Evolutionary conservation across 371 early-diverging fungal species (phyloP).

Genomic region (Neoconidiobolus thromboides): DNA sequence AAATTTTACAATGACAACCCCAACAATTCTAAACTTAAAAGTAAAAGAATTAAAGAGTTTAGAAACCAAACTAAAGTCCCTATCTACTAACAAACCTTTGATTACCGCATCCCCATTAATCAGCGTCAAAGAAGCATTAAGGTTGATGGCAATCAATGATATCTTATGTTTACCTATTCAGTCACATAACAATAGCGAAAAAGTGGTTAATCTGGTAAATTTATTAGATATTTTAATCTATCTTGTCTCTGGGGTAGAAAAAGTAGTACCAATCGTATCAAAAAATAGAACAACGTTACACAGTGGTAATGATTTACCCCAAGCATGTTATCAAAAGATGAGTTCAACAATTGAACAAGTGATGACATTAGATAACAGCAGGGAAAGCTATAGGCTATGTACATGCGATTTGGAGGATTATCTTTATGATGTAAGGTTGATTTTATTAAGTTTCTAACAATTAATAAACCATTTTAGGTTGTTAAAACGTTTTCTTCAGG

Average conservation of each 20-base stretch:
- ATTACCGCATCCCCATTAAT: not conserved
- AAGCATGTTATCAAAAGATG: slow-evolving; percentile 8
- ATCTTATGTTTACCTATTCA: slow-evolving; percentile 35
- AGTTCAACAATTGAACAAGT: slow-evolving; percentile 28
- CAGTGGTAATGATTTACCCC: not conserved
- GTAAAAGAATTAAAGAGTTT: too few relatives aligned
- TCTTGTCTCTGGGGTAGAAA: slow-evolving; percentile 10
- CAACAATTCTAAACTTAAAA: too few relatives aligned
- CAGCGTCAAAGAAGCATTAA: slow-evolving; percentile 1
- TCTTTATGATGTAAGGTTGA: not conserved
- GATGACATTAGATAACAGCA: slow-evolving; percentile 27
- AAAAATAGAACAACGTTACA: not conserved
- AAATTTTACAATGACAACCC: too few relatives aligned
- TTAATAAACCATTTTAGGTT: not conserved
- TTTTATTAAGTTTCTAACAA: not conserved
- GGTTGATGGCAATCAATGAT: slow-evolving; percentile 11
- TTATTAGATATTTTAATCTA: slow-evolving; percentile 29
- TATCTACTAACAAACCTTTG: not conserved
- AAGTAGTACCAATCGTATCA: not conserved
- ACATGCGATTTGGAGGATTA: not conserved
- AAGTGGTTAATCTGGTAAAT: slow-evolving; percentile 30
- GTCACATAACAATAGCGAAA: slow-evolving; percentile 23
- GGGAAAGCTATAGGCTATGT: slow-evolving; percentile 23
- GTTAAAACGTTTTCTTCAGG: not conserved
- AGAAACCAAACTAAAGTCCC: too few relatives aligned